Percentiles rank a stretch among this genome's conserved stretches.
Conservation (phyloP, 768 basidiomycete genomes). For the Tulasnella sp. region DNA sequence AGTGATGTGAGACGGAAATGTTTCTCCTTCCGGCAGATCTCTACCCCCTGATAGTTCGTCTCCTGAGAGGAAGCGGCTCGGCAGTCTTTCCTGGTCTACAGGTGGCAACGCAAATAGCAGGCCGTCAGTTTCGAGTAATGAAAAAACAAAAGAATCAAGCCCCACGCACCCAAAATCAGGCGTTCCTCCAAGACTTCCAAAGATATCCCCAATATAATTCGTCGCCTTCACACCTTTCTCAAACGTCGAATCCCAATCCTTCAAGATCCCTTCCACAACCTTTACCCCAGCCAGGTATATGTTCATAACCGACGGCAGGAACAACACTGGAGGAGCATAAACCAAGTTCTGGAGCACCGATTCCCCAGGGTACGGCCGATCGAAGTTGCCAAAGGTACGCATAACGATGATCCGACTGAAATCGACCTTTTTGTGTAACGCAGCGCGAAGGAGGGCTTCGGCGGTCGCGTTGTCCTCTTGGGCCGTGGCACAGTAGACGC, state of each 20-base stretch:
- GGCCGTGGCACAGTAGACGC: constrained; percentile 28
- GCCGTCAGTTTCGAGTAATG: no score
- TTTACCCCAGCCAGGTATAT: constrained; percentile 32
- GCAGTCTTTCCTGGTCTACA: no score
- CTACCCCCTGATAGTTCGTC: no score
- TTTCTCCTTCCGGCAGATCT: no score
- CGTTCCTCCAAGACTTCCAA: constrained; percentile 26
- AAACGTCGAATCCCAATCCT: constrained; percentile 29
- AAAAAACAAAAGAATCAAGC: no score
- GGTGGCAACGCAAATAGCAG: no score
- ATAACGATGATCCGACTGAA: constrained; percentile 32
- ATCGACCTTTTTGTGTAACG: constrained; percentile 28
- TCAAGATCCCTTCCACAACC: constrained; percentile 31
- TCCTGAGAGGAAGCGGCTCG: no score
- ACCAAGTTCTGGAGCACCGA: constrained; percentile 26
- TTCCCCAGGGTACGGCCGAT: constrained; percentile 23
- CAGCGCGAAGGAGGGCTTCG: constrained; percentile 31
- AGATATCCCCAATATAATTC: constrained; percentile 29
- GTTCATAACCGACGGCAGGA: constrained; percentile 29
- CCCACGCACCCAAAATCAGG: constrained; percentile 24
- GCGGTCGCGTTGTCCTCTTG: constrained; percentile 37
- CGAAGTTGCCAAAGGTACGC: constrained; percentile 32
- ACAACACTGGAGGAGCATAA: constrained; percentile 26
- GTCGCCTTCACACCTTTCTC: constrained; percentile 26
- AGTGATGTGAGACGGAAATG: no score